These are phyloP conservation scores for Diaporthe capsici DNA, from an alignment of 2,329 filamentous ascomycete genomes.

Conservation along the genomic window DNA sequence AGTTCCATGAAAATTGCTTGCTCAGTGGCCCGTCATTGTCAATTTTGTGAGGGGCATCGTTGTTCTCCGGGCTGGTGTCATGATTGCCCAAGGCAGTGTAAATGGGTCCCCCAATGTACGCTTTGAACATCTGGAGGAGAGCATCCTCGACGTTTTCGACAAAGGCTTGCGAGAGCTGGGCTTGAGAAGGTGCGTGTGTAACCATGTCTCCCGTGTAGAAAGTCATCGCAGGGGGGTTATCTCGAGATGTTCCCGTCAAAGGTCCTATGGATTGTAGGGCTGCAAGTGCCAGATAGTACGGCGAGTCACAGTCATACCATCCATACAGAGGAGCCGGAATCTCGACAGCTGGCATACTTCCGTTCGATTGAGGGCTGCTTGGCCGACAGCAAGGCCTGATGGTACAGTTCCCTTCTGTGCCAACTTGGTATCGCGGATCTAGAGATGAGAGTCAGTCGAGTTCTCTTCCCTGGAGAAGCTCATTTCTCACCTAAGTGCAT, in stretches of 20 bases:
- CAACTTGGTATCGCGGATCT: conserved; percentile 66
- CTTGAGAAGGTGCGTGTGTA: conserved; percentile 64
- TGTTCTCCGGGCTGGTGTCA: conserved; percentile 67
- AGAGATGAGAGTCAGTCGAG: not conserved
- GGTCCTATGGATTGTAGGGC: conserved; percentile 69
- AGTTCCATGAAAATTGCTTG: conserved; percentile 71
- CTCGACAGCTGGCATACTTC: conserved; percentile 55
- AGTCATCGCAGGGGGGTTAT: conserved; percentile 64
- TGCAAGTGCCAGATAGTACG: conserved; percentile 69
- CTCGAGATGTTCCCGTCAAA: conserved; percentile 65
- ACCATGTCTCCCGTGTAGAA: conserved; percentile 71
- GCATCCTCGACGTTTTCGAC: conserved; percentile 67
- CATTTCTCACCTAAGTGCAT: conserved; percentile 59
- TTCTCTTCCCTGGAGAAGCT: not conserved
- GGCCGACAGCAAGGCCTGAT: conserved; percentile 65
- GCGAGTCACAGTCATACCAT: conserved; percentile 69
- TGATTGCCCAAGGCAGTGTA: conserved; percentile 71
- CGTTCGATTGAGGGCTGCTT: conserved; percentile 52
- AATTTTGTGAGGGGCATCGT: conserved; percentile 66
- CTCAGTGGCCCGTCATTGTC: conserved; percentile 63
- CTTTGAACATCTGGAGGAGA: conserved; percentile 68
- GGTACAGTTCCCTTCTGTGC: conserved; percentile 67
- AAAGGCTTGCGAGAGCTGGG: conserved; percentile 65
- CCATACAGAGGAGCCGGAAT: conserved; percentile 68
- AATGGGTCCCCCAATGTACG: conserved; percentile 68